A percentile compares a stretch with the other conserved stretches of the same genome.
Conservation (phyloP, 108 stramenopile genomes). For the Cyclotella sp. region DNA sequence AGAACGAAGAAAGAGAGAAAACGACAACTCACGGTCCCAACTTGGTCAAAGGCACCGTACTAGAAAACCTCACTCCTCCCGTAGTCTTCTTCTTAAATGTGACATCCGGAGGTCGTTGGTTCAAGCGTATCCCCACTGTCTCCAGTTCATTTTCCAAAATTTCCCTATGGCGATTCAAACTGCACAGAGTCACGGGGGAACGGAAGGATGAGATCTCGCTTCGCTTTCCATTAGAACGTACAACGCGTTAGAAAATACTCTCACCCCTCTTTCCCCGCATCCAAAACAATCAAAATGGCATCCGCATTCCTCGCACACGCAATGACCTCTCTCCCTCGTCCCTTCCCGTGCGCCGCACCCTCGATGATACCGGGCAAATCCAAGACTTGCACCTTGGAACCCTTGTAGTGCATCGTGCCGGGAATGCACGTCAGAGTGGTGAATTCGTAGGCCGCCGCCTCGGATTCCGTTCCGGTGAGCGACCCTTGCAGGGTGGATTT, state of each 20-base stretch:
- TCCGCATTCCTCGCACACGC: conserved; percentile 96
- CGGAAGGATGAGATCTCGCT: too few relatives aligned
- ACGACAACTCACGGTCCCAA: conserved; percentile 78
- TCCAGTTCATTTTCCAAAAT: conserved; percentile 98
- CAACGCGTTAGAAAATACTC: neutral
- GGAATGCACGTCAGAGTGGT: conserved; percentile 99
- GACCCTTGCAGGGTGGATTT: conserved; percentile 92
- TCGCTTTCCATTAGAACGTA: too few relatives aligned
- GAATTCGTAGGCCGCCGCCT: conserved; percentile 95
- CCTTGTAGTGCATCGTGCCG: conserved; percentile 91
- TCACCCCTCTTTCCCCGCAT: conserved; percentile 94
- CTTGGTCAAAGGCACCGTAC: conserved; percentile 89
- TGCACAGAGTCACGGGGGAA: neutral
- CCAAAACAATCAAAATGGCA: conserved; percentile 97
- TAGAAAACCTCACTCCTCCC: conserved; percentile 95
- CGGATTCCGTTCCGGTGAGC: conserved; percentile 93
- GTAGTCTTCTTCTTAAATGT: conserved; percentile 88
- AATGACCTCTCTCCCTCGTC: conserved; percentile 98
- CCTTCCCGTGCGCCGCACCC: conserved; percentile 98
- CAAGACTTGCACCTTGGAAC: conserved; percentile 96
- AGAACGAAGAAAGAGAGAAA: neutral
- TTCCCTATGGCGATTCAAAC: conserved; percentile 92
- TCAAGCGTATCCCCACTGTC: conserved; percentile 97
- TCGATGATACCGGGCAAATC: conserved; percentile 99
- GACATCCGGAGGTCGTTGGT: conserved; percentile 92